Percentiles rank a stretch among this genome's conserved stretches.
Conservation (phyloP, 1,284 basidiomycete genomes). For the Austroboletus novae-zelandiae region DNA sequence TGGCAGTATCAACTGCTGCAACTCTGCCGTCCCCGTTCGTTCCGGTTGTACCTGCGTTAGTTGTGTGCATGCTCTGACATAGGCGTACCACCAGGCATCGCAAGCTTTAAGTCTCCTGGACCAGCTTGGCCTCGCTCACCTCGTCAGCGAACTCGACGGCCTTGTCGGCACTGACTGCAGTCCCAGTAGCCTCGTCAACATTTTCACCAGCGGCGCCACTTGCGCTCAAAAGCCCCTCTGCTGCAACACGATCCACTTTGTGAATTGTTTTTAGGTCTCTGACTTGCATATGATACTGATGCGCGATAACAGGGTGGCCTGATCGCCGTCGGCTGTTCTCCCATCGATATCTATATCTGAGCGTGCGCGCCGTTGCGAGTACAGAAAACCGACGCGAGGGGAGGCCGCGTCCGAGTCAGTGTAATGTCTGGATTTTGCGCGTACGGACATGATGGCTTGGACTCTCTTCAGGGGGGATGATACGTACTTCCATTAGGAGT, state of each 20-base stretch:
- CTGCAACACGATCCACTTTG: slow-evolving; percentile 23
- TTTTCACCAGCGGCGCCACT: slow-evolving; percentile 1
- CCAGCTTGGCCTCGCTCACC: background rate
- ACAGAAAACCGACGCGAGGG: too few relatives aligned
- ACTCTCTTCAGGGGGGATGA: too few relatives aligned
- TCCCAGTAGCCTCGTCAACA: background rate
- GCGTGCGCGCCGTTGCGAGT: too few relatives aligned
- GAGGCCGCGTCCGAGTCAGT: too few relatives aligned
- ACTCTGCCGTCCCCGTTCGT: slow-evolving; percentile 4
- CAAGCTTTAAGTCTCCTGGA: background rate
- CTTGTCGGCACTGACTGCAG: background rate
- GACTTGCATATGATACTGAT: background rate
- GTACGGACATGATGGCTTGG: too few relatives aligned
- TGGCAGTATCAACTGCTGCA: slow-evolving; percentile 13
- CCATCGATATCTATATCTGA: slow-evolving; percentile 20
- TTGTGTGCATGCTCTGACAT: fast-evolving
- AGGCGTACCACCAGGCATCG: background rate
- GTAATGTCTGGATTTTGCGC: too few relatives aligned
- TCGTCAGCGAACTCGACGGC: background rate
- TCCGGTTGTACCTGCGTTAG: background rate
- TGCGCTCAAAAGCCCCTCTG: slow-evolving; percentile 28
- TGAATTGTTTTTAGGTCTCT: background rate
- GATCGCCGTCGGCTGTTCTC: slow-evolving; percentile 29
- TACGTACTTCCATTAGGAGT: too few relatives aligned
- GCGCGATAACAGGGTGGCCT: slow-evolving; percentile 23